Evolutionary conservation across 768 basidiomycete genomes (phyloP).

Genomic region (Tulasnella sp.): DNA sequence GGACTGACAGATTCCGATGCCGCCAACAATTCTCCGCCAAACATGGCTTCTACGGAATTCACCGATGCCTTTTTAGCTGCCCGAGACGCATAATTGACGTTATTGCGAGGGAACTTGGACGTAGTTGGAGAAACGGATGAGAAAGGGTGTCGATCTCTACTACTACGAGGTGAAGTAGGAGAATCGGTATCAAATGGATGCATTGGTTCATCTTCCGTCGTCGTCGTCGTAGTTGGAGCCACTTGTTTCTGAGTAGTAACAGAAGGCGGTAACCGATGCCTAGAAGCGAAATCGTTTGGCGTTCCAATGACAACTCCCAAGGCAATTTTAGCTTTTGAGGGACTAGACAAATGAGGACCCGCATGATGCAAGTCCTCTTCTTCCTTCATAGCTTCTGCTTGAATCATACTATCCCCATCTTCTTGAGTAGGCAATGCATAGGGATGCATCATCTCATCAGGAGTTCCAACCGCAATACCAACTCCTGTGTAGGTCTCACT

Average conservation of each 20-base stretch:
- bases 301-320: not conserved
- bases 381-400: no score
- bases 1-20: constrained; percentile 10
- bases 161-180: no score
- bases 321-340: constrained; percentile 3
- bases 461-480: constrained; percentile 13
- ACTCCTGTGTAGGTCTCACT: constrained; percentile 3
- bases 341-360: no score
- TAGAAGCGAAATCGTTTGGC: not conserved
- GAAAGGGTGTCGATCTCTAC: no score
- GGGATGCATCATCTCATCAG: constrained; percentile 4
- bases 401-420: no score
- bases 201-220: no score
- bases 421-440: not conserved
- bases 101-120: not conserved
- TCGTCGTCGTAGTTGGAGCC: no score
- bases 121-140: no score
- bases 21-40: constrained; percentile 8
- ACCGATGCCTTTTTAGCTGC: constrained; percentile 6
- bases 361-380: no score
- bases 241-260: no score
- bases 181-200: no score
- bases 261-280: constrained; percentile 16
- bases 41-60: constrained; percentile 14
- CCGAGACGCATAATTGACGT: not conserved